These are phyloP conservation scores for Cylindrodendrum hubeiense DNA, from an alignment of 2,329 filamentous ascomycete species.

Conservation along the genomic window DNA sequence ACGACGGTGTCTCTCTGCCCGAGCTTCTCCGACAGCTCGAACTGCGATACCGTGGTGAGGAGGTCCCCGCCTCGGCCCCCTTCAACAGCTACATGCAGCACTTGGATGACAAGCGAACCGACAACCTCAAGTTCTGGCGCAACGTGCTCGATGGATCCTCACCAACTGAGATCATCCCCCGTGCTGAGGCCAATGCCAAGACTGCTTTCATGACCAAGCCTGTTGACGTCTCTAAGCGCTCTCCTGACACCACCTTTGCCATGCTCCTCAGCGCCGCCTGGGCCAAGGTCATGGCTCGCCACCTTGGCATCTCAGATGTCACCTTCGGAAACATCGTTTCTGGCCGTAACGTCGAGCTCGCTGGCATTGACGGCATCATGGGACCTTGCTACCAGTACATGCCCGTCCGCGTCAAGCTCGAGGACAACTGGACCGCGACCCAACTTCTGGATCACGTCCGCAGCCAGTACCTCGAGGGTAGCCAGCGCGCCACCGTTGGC, in stretches of 20 bases:
- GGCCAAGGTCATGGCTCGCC: conserved; percentile 42
- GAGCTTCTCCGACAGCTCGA: conserved; percentile 56
- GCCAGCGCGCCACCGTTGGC: conserved; percentile 39
- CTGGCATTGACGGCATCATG: conserved; percentile 41
- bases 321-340: conserved; percentile 46
- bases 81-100: conserved; percentile 37
- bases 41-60: conserved; percentile 50
- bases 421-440: conserved; percentile 35
- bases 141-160: conserved; percentile 34
- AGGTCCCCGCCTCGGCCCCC: conserved; percentile 30
- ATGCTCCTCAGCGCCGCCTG: conserved; percentile 45
- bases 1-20: conserved; percentile 62
- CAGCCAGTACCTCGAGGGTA: conserved; percentile 39
- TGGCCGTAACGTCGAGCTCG: conserved; percentile 39
- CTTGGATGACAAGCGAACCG: conserved; percentile 4
- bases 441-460: conserved; percentile 40
- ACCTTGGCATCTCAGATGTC: conserved; percentile 36
- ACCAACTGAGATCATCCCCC: conserved; percentile 34
- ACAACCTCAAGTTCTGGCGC: conserved; percentile 37
- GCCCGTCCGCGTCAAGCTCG: conserved; percentile 43
- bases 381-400: conserved; percentile 48
- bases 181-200: conserved; percentile 30
- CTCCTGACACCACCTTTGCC: conserved; percentile 41
- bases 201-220: conserved; percentile 43
- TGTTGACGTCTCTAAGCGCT: conserved; percentile 38